phyloP scores from a whole-genome alignment of 2,329 filamentous ascomycete genomes.

The Paraconiothyrium brasiliense region DNA sequence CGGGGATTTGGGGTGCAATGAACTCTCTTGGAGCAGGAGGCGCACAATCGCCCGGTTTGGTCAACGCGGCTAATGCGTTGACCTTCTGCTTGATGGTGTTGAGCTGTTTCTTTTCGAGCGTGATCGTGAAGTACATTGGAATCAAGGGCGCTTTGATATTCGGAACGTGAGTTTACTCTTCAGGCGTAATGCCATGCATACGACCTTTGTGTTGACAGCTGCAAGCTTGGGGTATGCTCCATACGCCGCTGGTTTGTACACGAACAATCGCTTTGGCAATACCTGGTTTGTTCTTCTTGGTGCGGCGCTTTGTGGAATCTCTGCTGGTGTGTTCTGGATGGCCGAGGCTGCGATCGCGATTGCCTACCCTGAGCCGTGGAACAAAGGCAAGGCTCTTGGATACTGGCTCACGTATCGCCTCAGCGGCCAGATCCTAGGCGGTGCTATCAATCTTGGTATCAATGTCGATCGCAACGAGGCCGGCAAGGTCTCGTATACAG shows the following conservation, averaged over 20 bases:
- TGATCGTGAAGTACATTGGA: slow-evolving; percentile 72
- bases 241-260: slow-evolving; percentile 74
- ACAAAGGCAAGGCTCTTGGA: slow-evolving; percentile 59
- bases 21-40: slow-evolving; percentile 77
- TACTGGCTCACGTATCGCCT: slow-evolving; percentile 73
- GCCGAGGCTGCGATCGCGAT: slow-evolving; percentile 78
- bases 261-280: slow-evolving; percentile 71
- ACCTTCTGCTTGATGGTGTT: slow-evolving; percentile 79
- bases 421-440: slow-evolving; percentile 74
- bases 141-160: slow-evolving; percentile 77
- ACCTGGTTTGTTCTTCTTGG: slow-evolving; percentile 76
- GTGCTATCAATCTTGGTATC: slow-evolving; percentile 74
- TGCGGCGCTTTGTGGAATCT: slow-evolving; percentile 73
- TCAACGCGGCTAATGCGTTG: slow-evolving; percentile 75
- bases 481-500: slow-evolving; percentile 73
- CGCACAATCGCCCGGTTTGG: slow-evolving; percentile 69
- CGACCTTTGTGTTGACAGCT: neutral
- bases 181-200: neutral
- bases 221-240: slow-evolving; percentile 71
- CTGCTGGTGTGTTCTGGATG: slow-evolving; percentile 79
- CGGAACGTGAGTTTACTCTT: slow-evolving; percentile 63
- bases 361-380: slow-evolving; percentile 73
- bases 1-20: slow-evolving; percentile 77
- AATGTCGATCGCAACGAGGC: slow-evolving; percentile 66
- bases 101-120: slow-evolving; percentile 72